Percentiles rank a stretch among this genome's conserved stretches.
Evolutionary conservation across 2,329 filamentous ascomycete species (phyloP).

Genomic region (Capronia coronata): DNA sequence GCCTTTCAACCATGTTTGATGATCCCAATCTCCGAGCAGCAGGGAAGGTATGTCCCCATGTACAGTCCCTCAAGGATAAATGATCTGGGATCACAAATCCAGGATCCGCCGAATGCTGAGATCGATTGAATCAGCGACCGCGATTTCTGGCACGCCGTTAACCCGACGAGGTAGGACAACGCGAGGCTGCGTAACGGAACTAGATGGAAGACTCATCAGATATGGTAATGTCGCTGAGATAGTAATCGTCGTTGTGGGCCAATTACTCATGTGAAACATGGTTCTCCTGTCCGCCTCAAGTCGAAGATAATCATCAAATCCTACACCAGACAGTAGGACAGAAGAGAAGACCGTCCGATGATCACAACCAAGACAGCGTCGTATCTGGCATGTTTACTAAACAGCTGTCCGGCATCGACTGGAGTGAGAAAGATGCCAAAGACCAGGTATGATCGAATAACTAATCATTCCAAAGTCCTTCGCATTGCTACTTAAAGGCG

Average conservation of each 20-base stretch:
- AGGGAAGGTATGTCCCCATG: constrained; percentile 24
- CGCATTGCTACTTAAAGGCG: background rate
- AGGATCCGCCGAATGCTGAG: constrained; percentile 40
- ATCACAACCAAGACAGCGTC: no score
- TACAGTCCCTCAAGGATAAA: constrained; percentile 35
- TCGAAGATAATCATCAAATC: no score
- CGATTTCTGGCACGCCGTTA: background rate
- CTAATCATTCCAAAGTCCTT: constrained; percentile 2
- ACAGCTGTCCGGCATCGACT: background rate
- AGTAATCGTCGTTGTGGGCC: no score
- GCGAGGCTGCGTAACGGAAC: constrained; percentile 18
- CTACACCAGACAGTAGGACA: no score
- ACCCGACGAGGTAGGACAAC: constrained; percentile 12
- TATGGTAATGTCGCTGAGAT: no score
- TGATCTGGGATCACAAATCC: constrained; percentile 44
- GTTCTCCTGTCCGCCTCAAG: no score
- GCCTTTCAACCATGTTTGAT: constrained; percentile 4
- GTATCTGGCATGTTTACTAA: constrained; percentile 1
- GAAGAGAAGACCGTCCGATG: no score
- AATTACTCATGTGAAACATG: no score
- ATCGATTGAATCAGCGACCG: constrained; percentile 43
- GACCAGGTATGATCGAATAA: background rate
- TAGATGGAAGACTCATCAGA: no score
- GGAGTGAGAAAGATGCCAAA: background rate
- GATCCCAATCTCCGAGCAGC: constrained; percentile 11